Conservation (phyloP, 2,329 filamentous ascomycete genomes). For the Botrytis fabae region DNA sequence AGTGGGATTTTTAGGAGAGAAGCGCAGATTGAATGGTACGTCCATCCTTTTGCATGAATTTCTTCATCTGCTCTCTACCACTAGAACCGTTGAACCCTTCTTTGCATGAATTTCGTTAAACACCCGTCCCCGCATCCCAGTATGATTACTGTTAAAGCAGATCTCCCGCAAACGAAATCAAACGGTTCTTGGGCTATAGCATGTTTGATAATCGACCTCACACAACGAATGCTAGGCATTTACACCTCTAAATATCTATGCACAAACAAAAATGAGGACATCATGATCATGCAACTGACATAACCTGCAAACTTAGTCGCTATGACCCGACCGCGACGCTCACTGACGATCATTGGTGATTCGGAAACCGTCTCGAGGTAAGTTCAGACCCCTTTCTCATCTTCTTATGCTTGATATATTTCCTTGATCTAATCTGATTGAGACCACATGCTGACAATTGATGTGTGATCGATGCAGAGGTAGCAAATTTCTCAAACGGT, state of each 20-base stretch:
- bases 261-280: constrained; percentile 20
- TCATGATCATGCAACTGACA: constrained; percentile 26
- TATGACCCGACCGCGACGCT: constrained; percentile 92
- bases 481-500: constrained; percentile 79
- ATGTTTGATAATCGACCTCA: constrained; percentile 9
- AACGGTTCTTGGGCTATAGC: constrained; percentile 9
- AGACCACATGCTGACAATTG: constrained; percentile 34
- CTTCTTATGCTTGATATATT: not conserved
- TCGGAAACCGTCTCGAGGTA: constrained; percentile 81
- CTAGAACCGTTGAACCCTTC: constrained; percentile 4
- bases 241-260: constrained; percentile 7
- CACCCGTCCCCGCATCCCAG: not conserved
- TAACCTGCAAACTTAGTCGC: constrained; percentile 63
- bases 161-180: constrained; percentile 11
- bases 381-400: constrained; percentile 46
- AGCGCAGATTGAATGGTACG: constrained; percentile 86
- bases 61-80: not conserved
- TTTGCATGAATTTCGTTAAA: constrained; percentile 15
- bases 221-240: not conserved
- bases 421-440: constrained; percentile 19
- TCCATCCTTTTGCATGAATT: constrained; percentile 27
- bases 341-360: constrained; percentile 88
- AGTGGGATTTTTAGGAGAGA: constrained; percentile 91
- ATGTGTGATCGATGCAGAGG: constrained; percentile 57
- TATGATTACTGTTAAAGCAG: not conserved